Conservation (phyloP, 768 basidiomycete species). For the Mycena vitilis region DNA sequence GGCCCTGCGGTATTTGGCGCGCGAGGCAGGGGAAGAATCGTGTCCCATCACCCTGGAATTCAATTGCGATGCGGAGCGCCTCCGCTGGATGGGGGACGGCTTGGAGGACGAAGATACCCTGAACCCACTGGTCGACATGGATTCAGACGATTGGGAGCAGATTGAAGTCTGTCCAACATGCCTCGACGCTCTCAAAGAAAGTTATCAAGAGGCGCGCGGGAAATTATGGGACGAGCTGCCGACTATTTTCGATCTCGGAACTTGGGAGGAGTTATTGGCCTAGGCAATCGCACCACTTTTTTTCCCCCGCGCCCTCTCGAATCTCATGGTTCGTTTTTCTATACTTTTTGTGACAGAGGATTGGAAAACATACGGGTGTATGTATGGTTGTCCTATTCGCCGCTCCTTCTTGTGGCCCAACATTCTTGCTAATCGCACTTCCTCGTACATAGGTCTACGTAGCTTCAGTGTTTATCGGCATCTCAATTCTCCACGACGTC, state of each 20-base stretch:
- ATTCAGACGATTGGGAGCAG: background rate
- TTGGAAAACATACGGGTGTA: too few species aligned
- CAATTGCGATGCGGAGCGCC: background rate
- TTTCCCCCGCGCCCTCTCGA: too few species aligned
- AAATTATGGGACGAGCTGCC: background rate
- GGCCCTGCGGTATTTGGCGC: background rate
- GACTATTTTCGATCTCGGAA: background rate
- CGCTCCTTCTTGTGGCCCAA: too few species aligned
- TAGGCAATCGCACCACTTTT: background rate
- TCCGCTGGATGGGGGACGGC: background rate
- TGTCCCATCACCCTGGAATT: background rate
- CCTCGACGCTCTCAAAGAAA: background rate
- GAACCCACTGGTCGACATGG: too few species aligned
- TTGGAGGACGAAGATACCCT: background rate
- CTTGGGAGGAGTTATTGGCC: background rate
- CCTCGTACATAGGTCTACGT: too few species aligned
- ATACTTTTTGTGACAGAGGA: too few species aligned
- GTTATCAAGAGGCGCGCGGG: background rate
- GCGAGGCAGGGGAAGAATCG: background rate
- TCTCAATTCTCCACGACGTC: constrained; percentile 5
- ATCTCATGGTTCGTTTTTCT: too few species aligned
- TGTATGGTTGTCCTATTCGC: too few species aligned
- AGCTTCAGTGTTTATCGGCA: too few species aligned
- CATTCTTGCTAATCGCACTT: too few species aligned
- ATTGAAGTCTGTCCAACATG: background rate